A percentile compares a stretch with the other conserved stretches of the same genome.
Evolutionary conservation across 352 stramenopile genomes (phyloP).

Genomic region (Thalassiosira mediterranea): DNA sequence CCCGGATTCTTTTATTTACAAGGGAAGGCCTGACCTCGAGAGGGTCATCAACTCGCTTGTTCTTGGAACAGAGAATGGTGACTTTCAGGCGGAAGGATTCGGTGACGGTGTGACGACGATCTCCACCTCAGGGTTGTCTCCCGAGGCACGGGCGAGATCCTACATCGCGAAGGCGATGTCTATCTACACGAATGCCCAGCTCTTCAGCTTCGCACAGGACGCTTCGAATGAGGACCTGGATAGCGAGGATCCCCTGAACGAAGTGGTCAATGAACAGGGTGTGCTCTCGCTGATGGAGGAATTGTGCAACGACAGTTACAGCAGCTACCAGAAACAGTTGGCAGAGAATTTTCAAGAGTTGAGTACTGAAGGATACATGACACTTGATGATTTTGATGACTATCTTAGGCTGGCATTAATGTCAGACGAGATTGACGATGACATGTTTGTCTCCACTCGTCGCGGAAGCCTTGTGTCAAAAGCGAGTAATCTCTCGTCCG

Average conservation of each 20-base stretch:
- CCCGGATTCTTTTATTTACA: slow-evolving; percentile 47
- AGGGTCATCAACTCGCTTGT: slow-evolving; percentile 39
- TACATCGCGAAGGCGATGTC: slow-evolving; percentile 38
- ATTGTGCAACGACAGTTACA: slow-evolving; percentile 25
- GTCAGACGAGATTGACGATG: no score
- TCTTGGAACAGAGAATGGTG: slow-evolving; percentile 19
- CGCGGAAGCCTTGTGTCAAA: no score
- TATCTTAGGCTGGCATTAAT: no score
- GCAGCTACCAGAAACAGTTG: slow-evolving; percentile 23
- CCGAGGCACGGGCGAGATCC: slow-evolving; percentile 27
- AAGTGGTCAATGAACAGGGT: slow-evolving; percentile 24
- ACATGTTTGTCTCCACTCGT: no score
- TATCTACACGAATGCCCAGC: slow-evolving; percentile 43
- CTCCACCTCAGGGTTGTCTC: slow-evolving; percentile 8
- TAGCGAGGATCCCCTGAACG: not conserved
- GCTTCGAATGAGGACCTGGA: slow-evolving; percentile 19
- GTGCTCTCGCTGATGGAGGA: slow-evolving; percentile 40
- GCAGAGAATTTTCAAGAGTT: slow-evolving; percentile 37
- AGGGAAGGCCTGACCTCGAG: slow-evolving; percentile 41
- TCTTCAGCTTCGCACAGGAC: slow-evolving; percentile 48
- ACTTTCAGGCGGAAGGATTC: slow-evolving; percentile 30
- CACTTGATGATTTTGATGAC: not conserved
- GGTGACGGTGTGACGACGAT: slow-evolving; percentile 21
- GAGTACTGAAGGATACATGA: not conserved
- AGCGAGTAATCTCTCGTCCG: no score